A percentile compares a stretch with the other conserved stretches of the same genome.
Evolutionary conservation across 2,329 filamentous ascomycete species (phyloP).

Genomic region (Fusarium luffae): DNA sequence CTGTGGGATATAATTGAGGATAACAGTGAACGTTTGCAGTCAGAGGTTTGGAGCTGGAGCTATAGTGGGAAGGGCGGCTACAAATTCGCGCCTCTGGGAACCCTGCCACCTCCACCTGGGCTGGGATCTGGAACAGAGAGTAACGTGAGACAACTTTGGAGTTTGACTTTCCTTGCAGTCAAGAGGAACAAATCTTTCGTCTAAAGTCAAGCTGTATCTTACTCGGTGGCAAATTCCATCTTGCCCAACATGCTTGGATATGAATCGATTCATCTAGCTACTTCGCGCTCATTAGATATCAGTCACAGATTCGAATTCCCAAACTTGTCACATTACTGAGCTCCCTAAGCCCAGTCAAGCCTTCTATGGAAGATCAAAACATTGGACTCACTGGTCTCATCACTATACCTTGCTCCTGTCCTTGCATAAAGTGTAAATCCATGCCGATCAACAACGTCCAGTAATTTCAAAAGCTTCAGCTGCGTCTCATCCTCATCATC

Average conservation of each 20-base stretch:
- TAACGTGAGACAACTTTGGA: constrained; percentile 38
- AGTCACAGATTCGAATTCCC: background rate
- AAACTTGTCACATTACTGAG: rapidly evolving
- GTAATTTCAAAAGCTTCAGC: constrained; percentile 14
- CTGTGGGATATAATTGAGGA: constrained; percentile 71
- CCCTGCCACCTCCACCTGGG: constrained; percentile 27
- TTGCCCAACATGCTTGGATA: background rate
- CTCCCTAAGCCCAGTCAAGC: background rate
- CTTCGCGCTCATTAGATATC: background rate
- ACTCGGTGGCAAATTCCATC: background rate
- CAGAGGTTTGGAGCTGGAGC: constrained; percentile 72
- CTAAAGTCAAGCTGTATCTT: background rate
- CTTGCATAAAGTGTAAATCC: constrained; percentile 13
- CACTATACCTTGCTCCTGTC: background rate
- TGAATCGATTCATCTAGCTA: background rate
- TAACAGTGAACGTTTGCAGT: constrained; percentile 62
- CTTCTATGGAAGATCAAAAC: constrained; percentile 23
- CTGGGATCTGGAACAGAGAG: constrained; percentile 30
- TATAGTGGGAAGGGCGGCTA: constrained; percentile 50
- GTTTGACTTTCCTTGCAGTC: constrained; percentile 34
- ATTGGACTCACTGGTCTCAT: constrained; percentile 8
- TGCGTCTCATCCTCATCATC: background rate
- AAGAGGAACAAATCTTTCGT: constrained; percentile 11
- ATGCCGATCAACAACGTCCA: constrained; percentile 13
- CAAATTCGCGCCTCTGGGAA: constrained; percentile 40